Conservation (phyloP, 1,139 yeast genomes). For the Yamadazyma pseudoaaseri region DNA sequence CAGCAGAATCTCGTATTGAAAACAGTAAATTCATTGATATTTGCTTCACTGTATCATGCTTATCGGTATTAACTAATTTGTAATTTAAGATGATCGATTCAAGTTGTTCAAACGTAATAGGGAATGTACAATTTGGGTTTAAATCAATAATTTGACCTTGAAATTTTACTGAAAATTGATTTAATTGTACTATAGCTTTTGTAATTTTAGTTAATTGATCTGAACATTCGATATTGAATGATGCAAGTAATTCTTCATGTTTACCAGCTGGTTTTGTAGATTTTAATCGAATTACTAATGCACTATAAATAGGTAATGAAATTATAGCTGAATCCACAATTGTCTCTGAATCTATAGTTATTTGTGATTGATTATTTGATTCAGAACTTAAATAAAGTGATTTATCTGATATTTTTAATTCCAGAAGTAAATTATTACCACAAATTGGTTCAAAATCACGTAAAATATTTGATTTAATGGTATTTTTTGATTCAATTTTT, state of each 20-base stretch:
- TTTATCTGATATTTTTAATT: conserved; percentile 3
- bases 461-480: not conserved
- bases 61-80: conserved; percentile 35
- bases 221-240: conserved; percentile 56
- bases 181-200: conserved; percentile 7
- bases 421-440: conserved; percentile 8
- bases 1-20: not conserved
- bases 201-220: conserved; percentile 34
- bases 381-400: not conserved
- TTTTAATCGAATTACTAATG: conserved; percentile 51
- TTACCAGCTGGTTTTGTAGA: conserved; percentile 59
- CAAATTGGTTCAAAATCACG: conserved; percentile 14
- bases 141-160: conserved; percentile 32
- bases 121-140: conserved; percentile 27
- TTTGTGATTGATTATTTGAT: conserved; percentile 1
- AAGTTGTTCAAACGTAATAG: conserved; percentile 27
- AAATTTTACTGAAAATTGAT: conserved; percentile 29
- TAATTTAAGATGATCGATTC: conserved; percentile 46
- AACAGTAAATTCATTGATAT: conserved; percentile 29
- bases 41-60: conserved; percentile 27
- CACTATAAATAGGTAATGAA: conserved; percentile 22
- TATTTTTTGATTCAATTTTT: not conserved
- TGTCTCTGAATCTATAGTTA: not conserved
- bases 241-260: conserved; percentile 49
- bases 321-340: conserved; percentile 1